Evolutionary conservation across 73 alveolate genomes (phyloP).

Genomic region (Paramecium tetraurelia): DNA sequence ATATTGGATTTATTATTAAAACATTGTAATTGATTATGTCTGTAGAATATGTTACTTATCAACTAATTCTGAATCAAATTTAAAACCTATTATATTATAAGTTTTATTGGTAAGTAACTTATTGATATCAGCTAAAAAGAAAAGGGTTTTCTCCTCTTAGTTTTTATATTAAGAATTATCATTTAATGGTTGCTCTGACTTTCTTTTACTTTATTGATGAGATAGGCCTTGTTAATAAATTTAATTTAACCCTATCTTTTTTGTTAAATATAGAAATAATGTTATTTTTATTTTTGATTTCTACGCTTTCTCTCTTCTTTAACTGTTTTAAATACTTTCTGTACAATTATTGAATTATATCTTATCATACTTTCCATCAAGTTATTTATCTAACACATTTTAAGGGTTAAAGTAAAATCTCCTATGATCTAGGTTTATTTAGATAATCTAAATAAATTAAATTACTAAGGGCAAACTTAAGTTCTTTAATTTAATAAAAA

Average conservation of each 20-base stretch:
- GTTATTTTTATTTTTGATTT: too few relatives aligned
- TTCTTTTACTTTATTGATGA: neutral
- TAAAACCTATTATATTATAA: neutral
- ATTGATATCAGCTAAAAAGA: neutral
- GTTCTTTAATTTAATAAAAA: neutral
- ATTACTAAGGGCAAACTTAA: neutral
- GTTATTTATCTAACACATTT: too few relatives aligned
- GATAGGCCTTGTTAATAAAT: neutral
- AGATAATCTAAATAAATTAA: neutral
- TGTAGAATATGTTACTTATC: neutral
- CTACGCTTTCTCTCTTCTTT: too few relatives aligned
- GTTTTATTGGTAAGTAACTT: neutral
- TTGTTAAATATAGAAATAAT: neutral
- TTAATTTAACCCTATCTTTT: neutral
- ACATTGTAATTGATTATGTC: neutral
- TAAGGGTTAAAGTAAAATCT: too few relatives aligned
- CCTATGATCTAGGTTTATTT: too few relatives aligned
- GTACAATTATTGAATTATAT: too few relatives aligned
- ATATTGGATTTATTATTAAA: neutral
- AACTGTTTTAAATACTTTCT: too few relatives aligned
- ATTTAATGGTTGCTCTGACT: neutral
- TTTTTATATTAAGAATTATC: neutral
- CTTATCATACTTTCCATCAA: too few relatives aligned
- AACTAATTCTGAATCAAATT: neutral
- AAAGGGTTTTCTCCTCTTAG: neutral